Conservation (phyloP, 208 protist species). For the Trypanosoma avium region DNA sequence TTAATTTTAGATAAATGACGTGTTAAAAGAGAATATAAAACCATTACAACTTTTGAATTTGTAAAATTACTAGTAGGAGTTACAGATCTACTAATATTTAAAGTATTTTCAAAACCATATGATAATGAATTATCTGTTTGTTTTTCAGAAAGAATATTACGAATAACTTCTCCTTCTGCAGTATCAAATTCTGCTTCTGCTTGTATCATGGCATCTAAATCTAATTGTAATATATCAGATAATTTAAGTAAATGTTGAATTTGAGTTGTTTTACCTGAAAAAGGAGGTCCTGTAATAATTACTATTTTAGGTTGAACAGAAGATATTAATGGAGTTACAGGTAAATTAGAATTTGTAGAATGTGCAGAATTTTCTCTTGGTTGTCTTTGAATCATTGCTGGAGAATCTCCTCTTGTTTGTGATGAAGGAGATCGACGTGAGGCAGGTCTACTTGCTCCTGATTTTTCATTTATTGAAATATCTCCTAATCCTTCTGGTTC, state of each 20-base stretch:
- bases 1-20: constrained; percentile 13
- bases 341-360: not conserved
- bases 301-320: constrained; percentile 32
- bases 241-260: constrained; percentile 36
- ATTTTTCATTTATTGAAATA: not conserved
- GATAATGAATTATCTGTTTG: not conserved
- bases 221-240: constrained; percentile 30
- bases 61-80: not conserved
- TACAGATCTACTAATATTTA: not conserved
- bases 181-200: constrained; percentile 69
- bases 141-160: constrained; percentile 44
- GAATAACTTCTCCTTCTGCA: constrained; percentile 67
- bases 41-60: constrained; percentile 14
- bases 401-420: not conserved
- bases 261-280: constrained; percentile 74
- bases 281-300: constrained; percentile 78
- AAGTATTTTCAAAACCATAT: not conserved
- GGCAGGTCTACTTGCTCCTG: too few relatives aligned
- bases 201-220: constrained; percentile 56
- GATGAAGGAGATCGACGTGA: not conserved
- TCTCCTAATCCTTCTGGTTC: constrained; percentile 20
- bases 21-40: constrained; percentile 25
- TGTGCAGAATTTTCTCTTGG: not conserved
- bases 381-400: not conserved
- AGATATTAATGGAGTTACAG: not conserved